Conservation (phyloP, 257 asterid species). For the Solanum bukasovii region DNA sequence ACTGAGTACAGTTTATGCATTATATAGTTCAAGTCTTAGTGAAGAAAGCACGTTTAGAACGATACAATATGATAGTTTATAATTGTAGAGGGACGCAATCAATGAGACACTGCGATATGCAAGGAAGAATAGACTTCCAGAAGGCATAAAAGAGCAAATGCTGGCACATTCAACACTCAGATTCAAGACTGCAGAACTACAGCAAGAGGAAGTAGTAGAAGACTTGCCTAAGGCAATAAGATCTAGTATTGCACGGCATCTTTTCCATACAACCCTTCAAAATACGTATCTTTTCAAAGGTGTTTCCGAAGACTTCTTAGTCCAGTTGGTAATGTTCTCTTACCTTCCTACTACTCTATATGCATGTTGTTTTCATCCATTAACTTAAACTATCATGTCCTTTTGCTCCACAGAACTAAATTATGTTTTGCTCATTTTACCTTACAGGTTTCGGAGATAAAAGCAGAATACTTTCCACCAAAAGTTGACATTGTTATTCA, state of each 20-base stretch:
- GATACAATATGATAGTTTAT: background rate
- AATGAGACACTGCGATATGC: slow-evolving; percentile 60
- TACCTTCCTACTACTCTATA: background rate
- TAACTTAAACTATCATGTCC: background rate
- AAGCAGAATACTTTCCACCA: slow-evolving; percentile 91
- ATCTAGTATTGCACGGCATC: slow-evolving; percentile 81
- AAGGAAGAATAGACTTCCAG: slow-evolving; percentile 81
- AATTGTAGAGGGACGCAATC: slow-evolving; percentile 71
- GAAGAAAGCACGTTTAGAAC: background rate
- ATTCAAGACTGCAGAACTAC: slow-evolving; percentile 84
- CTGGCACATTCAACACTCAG: slow-evolving; percentile 73
- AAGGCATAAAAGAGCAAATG: slow-evolving; percentile 76
- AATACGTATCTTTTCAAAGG: slow-evolving; percentile 74
- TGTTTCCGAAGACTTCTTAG: slow-evolving; percentile 59
- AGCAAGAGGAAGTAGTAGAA: slow-evolving; percentile 80
- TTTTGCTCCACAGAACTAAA: background rate
- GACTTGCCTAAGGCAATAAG: slow-evolving; percentile 87
- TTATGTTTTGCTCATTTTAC: background rate
- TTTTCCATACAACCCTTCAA: slow-evolving; percentile 53
- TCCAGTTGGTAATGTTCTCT: slow-evolving; percentile 60
- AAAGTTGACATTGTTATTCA: slow-evolving; percentile 78
- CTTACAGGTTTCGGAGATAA: slow-evolving; percentile 82
- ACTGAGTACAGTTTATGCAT: background rate
- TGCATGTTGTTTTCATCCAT: background rate
- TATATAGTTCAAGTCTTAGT: background rate